Conservation (phyloP, 768 basidiomycete genomes). For the Leccinum subgranulosum region DNA sequence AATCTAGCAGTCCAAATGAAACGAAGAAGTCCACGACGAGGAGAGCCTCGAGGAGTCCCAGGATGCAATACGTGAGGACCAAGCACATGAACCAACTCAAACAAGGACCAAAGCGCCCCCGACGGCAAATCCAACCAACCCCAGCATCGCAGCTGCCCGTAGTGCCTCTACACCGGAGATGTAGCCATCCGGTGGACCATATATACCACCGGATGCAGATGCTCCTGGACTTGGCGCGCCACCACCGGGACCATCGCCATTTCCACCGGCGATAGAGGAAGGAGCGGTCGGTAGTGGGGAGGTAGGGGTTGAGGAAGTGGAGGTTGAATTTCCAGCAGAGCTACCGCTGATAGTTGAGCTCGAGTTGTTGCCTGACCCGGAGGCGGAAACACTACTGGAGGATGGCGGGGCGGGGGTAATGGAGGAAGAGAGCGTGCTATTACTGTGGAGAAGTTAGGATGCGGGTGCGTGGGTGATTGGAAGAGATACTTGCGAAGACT, state of each 20-base stretch:
- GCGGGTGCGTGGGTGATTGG: conserved; percentile 22
- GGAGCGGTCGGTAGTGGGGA: conserved; percentile 53
- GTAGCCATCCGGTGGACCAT: conserved; percentile 68
- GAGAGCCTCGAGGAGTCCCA: conserved; percentile 6
- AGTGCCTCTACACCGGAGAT: conserved; percentile 54
- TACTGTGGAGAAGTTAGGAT: conserved; percentile 40
- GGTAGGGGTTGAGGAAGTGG: conserved; percentile 16
- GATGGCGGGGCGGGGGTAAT: conserved; percentile 43
- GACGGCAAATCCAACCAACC: conserved; percentile 43
- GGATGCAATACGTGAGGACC: conserved; percentile 4
- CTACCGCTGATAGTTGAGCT: conserved; percentile 16
- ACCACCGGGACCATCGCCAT: conserved; percentile 41
- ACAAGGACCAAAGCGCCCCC: conserved; percentile 48
- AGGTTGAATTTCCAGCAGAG: conserved; percentile 30
- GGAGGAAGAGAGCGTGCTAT: conserved; percentile 40
- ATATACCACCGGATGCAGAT: conserved; percentile 41
- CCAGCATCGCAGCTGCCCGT: conserved; percentile 43
- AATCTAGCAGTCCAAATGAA: conserved; percentile 19
- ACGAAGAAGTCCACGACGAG: conserved; percentile 12
- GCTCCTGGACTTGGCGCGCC: conserved; percentile 60
- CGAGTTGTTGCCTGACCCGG: conserved; percentile 23
- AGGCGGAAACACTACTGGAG: conserved; percentile 18
- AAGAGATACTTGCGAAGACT: conserved; percentile 40
- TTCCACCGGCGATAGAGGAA: conserved; percentile 46
- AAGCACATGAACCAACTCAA: conserved; percentile 26